A percentile compares a stretch with the other conserved stretches of the same genome.
These are phyloP conservation scores for Insectozyma bohioensis DNA, from an alignment of 1,139 yeast genomes.

Conservation along the genomic window DNA sequence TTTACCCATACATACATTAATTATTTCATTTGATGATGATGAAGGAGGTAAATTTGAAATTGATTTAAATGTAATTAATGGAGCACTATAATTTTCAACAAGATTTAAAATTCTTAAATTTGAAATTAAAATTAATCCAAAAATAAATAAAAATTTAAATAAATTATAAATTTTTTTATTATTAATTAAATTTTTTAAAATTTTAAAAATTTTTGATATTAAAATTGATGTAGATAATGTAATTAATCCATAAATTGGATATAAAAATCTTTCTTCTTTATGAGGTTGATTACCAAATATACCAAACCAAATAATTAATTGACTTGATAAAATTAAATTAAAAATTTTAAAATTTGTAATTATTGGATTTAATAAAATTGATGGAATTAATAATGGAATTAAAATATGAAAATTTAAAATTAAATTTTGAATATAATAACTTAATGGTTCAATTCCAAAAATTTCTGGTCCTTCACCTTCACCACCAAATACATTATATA, in stretches of 20 bases:
- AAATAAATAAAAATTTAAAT: slow-evolving; percentile 13
- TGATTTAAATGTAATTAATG: slow-evolving; percentile 31
- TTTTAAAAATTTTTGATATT: slow-evolving; percentile 24
- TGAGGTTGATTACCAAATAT: slow-evolving; percentile 80
- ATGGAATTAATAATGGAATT: slow-evolving; percentile 45
- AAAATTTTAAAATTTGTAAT: slow-evolving; percentile 12
- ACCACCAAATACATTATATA: slow-evolving; percentile 78
- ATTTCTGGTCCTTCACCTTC: slow-evolving; percentile 83
- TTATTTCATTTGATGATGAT: slow-evolving; percentile 6
- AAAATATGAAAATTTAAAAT: slow-evolving; percentile 69
- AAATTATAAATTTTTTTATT: slow-evolving; percentile 5
- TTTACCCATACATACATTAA: slow-evolving; percentile 78
- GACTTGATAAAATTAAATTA: slow-evolving; percentile 19
- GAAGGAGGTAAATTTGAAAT: slow-evolving; percentile 10
- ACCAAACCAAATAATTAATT: slow-evolving; percentile 60
- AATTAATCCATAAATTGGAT: slow-evolving; percentile 77
- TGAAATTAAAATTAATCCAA: slow-evolving; percentile 24
- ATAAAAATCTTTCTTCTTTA: slow-evolving; percentile 89
- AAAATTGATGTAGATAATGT: slow-evolving; percentile 63
- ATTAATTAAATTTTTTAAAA: slow-evolving; percentile 1
- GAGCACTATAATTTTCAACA: slow-evolving; percentile 60
- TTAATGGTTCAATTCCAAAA: slow-evolving; percentile 85
- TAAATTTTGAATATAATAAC: slow-evolving; percentile 69
- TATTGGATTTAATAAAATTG: slow-evolving; percentile 23
- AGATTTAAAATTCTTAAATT: slow-evolving; percentile 38